These are phyloP conservation scores for Neoarthrinium moseri DNA, from an alignment of 2,329 filamentous ascomycete genomes.

Conservation along the genomic window DNA sequence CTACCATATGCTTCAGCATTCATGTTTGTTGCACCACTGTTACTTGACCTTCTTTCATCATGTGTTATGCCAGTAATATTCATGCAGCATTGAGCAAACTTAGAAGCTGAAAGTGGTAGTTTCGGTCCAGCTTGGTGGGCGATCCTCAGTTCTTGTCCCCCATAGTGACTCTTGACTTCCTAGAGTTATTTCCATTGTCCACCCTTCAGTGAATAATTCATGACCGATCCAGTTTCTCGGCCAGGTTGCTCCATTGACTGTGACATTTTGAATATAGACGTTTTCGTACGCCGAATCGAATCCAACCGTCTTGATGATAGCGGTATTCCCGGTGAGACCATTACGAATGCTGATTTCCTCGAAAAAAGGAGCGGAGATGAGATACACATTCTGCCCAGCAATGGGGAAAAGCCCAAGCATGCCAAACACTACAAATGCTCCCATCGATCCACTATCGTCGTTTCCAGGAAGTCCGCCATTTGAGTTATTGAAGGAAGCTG, in stretches of 20 bases:
- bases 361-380: constrained; percentile 64
- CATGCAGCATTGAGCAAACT: too few species aligned
- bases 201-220: constrained; percentile 57
- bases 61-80: too few species aligned
- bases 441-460: constrained; percentile 65
- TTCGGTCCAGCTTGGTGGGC: constrained; percentile 24
- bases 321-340: constrained; percentile 51
- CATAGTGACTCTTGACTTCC: constrained; percentile 62
- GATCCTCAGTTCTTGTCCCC: constrained; percentile 59
- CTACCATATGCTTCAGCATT: too few species aligned
- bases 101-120: too few species aligned
- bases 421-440: constrained; percentile 53
- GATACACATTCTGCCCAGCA: constrained; percentile 60
- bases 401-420: constrained; percentile 64
- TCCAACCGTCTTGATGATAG: constrained; percentile 53
- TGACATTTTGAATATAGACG: constrained; percentile 59
- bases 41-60: too few species aligned
- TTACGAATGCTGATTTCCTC: constrained; percentile 50
- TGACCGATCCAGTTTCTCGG: constrained; percentile 60
- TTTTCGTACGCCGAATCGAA: constrained; percentile 55
- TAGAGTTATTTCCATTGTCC: constrained; percentile 55
- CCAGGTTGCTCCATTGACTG: constrained; percentile 52
- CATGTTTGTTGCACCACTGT: too few species aligned
- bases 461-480: constrained; percentile 59
- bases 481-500: constrained; percentile 57